Base-by-base conservation (phyloP, 2,329 filamentous ascomycete genomes). In the Fusarium globosum region DNA sequence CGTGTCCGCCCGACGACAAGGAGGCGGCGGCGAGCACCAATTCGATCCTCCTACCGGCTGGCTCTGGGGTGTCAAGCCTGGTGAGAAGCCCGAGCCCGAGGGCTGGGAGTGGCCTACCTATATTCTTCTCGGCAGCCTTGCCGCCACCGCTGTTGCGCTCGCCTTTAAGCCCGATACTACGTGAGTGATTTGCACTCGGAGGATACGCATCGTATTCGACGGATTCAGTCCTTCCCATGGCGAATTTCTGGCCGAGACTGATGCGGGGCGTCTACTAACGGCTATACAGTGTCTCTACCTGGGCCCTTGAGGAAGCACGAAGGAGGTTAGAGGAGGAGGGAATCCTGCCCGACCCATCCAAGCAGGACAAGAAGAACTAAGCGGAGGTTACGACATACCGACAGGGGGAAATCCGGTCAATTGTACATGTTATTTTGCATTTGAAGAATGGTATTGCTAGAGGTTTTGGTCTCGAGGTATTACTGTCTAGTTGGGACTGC, bases 91-190 rank as follows among this genome's bases (percentile, higher is more conserved):
- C 81, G 91, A 97, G 89, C 93, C 94, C 83, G 96, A 99, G 86
- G 96, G 96, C 59, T 99, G 96, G 96, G 96, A 99, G 88, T 91
- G 88, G 76, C 85, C 95, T 63, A 95, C 93, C 87, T 92, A 92
- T 82, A 94, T 93, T 82, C 95, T 95, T 56, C 95, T 97, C 84
- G 93, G 92, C 82, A 92, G 91, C 80, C 85, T 97, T 80, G 84
- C 90, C 35, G 87, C 94, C 74, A 92, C 91, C 61, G 90, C 89
- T 70, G 87, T 98, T 75, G 94, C 93, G 75, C 94, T 97, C 85
- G 94, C 94, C 72, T 98, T 96, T 83, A 98, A 98, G 91, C 96
- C 96, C 60, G 96, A 99, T 88, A 98, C 96, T 73, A 97, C 94
- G 96, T 99, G 88, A 86, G 95, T 94, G 59, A 68, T 65, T 63